These are phyloP conservation scores for Anthracocystis walkeri DNA, from an alignment of 1,284 basidiomycete species.

Conservation along the genomic window DNA sequence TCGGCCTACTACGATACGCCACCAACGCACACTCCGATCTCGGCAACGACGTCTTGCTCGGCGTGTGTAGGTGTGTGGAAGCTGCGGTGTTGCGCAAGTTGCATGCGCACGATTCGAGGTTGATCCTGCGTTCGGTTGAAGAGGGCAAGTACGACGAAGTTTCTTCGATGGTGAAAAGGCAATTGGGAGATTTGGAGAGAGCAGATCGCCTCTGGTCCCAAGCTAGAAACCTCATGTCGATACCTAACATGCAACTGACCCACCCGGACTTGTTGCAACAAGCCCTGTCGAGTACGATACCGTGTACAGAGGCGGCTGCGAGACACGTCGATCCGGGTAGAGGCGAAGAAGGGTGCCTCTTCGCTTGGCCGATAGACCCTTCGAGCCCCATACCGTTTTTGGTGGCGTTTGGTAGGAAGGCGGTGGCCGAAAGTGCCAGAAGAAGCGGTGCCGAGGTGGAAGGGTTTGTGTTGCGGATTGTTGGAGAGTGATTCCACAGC, in stretches of 20 bases:
- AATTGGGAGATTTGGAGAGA: constrained; percentile 14
- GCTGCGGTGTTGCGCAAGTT: constrained; percentile 46
- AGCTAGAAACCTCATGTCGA: constrained; percentile 12
- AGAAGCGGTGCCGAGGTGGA: not conserved
- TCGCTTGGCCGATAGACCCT: constrained; percentile 38
- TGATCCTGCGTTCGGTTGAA: not conserved
- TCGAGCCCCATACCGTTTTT: constrained; percentile 26
- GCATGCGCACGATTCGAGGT: constrained; percentile 37
- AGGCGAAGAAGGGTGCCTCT: not conserved
- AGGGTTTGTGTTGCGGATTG: not conserved
- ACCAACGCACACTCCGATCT: constrained; percentile 35
- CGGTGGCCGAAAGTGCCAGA: constrained; percentile 18
- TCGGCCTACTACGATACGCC: constrained; percentile 47
- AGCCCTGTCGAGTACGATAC: not conserved
- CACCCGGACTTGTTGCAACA: constrained; percentile 11
- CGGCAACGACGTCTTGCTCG: constrained; percentile 40
- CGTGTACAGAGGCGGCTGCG: constrained; percentile 6
- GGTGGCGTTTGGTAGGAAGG: constrained; percentile 38
- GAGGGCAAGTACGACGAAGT: not conserved
- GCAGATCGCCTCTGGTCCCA: constrained; percentile 18
- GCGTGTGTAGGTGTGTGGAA: constrained; percentile 52
- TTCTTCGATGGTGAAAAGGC: constrained; percentile 1
- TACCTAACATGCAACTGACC: not conserved
- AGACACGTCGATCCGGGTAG: constrained; percentile 9
- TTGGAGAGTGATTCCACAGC: not conserved